Percentiles rank a stretch among this genome's conserved stretches.
Evolutionary conservation across 1,139 yeast species (phyloP).

Genomic region (Zygotorulaspora mrakii): DNA sequence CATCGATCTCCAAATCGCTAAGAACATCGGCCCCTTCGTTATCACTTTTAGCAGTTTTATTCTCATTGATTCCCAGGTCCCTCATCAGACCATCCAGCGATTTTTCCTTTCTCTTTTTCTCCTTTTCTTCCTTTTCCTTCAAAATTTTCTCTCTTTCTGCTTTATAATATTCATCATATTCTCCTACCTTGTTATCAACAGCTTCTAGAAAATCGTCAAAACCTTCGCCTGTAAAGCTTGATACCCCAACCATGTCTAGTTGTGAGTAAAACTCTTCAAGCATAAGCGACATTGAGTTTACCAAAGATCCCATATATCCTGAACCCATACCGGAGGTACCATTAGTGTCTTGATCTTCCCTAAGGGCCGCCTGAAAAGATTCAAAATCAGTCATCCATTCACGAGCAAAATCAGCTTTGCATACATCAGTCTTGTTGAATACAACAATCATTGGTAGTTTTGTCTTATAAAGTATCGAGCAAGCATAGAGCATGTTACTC

Average conservation of each 20-base stretch:
- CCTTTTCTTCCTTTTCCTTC: slow-evolving; percentile 72
- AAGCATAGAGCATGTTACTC: slow-evolving; percentile 97
- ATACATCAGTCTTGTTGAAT: slow-evolving; percentile 90
- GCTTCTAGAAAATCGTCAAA: slow-evolving; percentile 83
- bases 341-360: slow-evolving; percentile 56
- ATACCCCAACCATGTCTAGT: slow-evolving; percentile 85
- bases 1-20: slow-evolving; percentile 62
- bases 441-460: slow-evolving; percentile 96
- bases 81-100: slow-evolving; percentile 71
- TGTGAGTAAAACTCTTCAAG: slow-evolving; percentile 94
- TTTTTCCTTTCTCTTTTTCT: slow-evolving; percentile 65
- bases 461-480: slow-evolving; percentile 93
- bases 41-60: slow-evolving; percentile 27
- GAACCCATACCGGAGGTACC: slow-evolving; percentile 67
- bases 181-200: slow-evolving; percentile 83
- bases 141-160: slow-evolving; percentile 82
- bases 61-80: slow-evolving; percentile 67
- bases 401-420: slow-evolving; percentile 79
- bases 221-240: slow-evolving; percentile 90
- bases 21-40: slow-evolving; percentile 58
- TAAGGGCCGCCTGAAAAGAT: slow-evolving; percentile 75
- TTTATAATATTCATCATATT: slow-evolving; percentile 77
- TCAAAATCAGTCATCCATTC: slow-evolving; percentile 99
- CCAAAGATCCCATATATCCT: slow-evolving; percentile 91
- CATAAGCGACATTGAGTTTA: slow-evolving; percentile 93